A percentile compares a stretch with the other conserved stretches of the same genome.
Evolutionary conservation across 2,329 filamentous ascomycete genomes (phyloP).

Genomic region (Knufia fluminis): DNA sequence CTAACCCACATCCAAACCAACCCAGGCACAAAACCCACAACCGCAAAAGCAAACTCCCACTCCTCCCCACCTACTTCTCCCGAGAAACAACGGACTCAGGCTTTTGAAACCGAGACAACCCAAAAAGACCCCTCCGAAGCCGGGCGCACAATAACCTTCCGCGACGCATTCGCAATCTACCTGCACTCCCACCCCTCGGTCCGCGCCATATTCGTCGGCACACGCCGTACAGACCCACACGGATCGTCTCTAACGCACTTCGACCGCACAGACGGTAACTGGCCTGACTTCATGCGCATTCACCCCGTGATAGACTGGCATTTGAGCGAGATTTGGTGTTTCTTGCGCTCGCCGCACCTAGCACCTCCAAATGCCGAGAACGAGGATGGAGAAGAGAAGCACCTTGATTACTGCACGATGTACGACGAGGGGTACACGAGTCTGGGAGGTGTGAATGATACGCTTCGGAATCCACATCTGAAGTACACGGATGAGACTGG

Average conservation of each 20-base stretch:
- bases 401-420: conserved; percentile 68
- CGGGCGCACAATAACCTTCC: conserved; percentile 53
- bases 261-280: conserved; percentile 76
- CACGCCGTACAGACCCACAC: conserved; percentile 84
- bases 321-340: conserved; percentile 88
- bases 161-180: conserved; percentile 69
- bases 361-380: conserved; percentile 39
- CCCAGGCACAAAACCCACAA: conserved; percentile 32
- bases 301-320: conserved; percentile 98
- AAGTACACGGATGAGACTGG: conserved; percentile 29
- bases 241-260: conserved; percentile 71
- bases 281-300: conserved; percentile 86
- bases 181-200: conserved; percentile 46
- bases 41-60: conserved; percentile 15
- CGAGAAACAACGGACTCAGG: conserved; percentile 8
- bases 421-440: conserved; percentile 89
- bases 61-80: conserved; percentile 12
- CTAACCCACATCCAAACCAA: conserved; percentile 61
- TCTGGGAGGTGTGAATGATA: conserved; percentile 82
- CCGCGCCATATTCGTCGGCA: conserved; percentile 76
- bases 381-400: conserved; percentile 6
- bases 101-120: not conserved
- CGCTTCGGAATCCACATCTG: conserved; percentile 75
- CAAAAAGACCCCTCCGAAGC: not conserved
- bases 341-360: conserved; percentile 55